Evolutionary conservation across 805 yeast genomes (phyloP), one percentile per base, ranked within the genome.

Genomic region (Candida xyloterini): DNA sequence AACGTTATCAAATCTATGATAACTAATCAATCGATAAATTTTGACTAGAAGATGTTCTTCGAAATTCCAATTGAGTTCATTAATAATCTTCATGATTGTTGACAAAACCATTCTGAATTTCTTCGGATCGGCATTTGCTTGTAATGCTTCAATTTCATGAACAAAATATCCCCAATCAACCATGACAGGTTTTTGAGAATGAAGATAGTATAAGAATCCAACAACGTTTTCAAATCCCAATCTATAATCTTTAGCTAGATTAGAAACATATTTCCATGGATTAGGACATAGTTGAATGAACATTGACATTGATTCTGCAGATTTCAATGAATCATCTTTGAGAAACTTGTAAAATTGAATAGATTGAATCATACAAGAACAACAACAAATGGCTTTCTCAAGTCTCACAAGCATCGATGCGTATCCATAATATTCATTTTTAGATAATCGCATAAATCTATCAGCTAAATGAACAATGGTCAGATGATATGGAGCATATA

Each of bases 151-250:
- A 13, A 54, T 14, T 18, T 47, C 55, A n/a, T 47, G 33, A 22
- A 54, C 46, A 30, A 51, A 61, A 26, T 40, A 57, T 22, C 56
- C 63, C 66, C 66, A 62, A 42, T 61, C 61, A 13, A 48, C 51
- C 14, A 53, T 35, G 9, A 60, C 56, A 5, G 46, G 46, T 3
- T 37, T 20, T 24, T 38, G 40, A 5, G 61, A 50, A 23, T 56
- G 53, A 14, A 60, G 27, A 24, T 57, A 57, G 31, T 52, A 60
- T 1, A 60, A 35, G 23, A 53, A 55, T 14, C 43, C 44, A 2
- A 54, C 42, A 11, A 59, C 55, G 31, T 52, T 51, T 6, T 35
- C 28, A 16, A 51, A 41, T 8, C 38, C 40, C 3, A 59, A 28
- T 1, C 38, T 25, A 16, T 40, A 7, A 9, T 42, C 47, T 9